These are phyloP conservation scores for Pinguiococcus pyrenoidosus DNA, from an alignment of 108 stramenopile species.

Conservation along the genomic window DNA sequence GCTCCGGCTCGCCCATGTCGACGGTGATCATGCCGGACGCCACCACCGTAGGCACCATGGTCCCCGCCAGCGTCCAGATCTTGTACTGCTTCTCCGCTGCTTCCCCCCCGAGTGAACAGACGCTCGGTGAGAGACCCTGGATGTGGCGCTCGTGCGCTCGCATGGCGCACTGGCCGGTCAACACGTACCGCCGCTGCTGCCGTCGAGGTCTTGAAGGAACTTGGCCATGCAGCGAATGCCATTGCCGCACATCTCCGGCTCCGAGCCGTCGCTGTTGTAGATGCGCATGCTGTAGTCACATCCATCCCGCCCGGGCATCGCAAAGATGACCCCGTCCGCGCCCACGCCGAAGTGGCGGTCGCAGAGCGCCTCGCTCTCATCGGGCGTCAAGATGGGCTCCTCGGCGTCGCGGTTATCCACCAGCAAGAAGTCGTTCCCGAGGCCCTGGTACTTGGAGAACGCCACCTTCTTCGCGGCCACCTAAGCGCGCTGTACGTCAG, in stretches of 20 bases:
- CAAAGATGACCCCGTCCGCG: slow-evolving; percentile 95
- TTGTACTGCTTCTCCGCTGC: slow-evolving; percentile 33
- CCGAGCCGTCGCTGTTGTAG: slow-evolving; percentile 81
- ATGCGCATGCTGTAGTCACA: slow-evolving; percentile 90
- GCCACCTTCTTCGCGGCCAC: no score
- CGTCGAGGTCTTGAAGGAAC: slow-evolving; percentile 70
- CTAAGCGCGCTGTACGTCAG: no score
- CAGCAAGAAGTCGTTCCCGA: slow-evolving; percentile 96
- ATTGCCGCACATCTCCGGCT: slow-evolving; percentile 98
- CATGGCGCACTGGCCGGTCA: background rate
- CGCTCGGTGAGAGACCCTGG: no score
- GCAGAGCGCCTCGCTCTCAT: slow-evolving; percentile 54
- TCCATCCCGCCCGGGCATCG: slow-evolving; percentile 56
- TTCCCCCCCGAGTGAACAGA: no score
- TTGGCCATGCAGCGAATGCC: slow-evolving; percentile 91
- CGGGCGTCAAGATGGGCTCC: slow-evolving; percentile 63
- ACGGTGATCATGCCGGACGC: slow-evolving; percentile 75
- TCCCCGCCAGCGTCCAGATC: slow-evolving; percentile 78
- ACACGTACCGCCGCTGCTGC: background rate
- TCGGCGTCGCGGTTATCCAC: slow-evolving; percentile 72
- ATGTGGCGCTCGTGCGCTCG: no score
- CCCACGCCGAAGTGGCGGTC: slow-evolving; percentile 86
- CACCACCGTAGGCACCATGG: slow-evolving; percentile 79
- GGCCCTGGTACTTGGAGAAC: slow-evolving; percentile 92
- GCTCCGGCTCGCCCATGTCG: slow-evolving; percentile 85